Evolutionary conservation across 306 rosid species (phyloP).

Genomic region (Mimosa pudica): DNA sequence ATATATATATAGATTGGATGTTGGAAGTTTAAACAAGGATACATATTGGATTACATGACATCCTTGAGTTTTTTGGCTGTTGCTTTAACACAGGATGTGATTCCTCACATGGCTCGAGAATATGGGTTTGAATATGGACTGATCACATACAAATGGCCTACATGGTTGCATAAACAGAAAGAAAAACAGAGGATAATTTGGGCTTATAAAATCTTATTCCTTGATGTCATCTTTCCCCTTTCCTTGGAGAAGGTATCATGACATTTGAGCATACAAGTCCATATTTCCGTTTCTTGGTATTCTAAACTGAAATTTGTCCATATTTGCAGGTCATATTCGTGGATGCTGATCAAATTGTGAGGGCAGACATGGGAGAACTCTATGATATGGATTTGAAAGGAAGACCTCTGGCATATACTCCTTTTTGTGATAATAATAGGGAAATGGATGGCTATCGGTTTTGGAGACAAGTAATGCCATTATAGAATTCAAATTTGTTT

Average conservation of each 20-base stretch:
- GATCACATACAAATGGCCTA: conserved; percentile 97
- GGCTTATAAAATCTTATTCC: conserved; percentile 98
- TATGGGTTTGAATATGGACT: conserved; percentile 91
- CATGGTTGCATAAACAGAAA: conserved; percentile 99
- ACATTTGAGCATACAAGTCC: conserved; percentile 9
- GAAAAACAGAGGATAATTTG: conserved; percentile 98
- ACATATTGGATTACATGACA: conserved; percentile 24
- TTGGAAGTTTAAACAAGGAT: conserved; percentile 23
- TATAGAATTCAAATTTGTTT: conserved; percentile 29
- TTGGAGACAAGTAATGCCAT: conserved; percentile 88
- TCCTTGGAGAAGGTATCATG: conserved; percentile 90
- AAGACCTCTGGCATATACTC: conserved; percentile 92
- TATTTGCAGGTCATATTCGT: conserved; percentile 91
- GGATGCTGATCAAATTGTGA: conserved; percentile 93
- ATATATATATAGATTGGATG: conserved; percentile 14
- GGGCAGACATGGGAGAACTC: conserved; percentile 98
- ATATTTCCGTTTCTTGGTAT: conserved; percentile 16
- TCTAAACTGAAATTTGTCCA: conserved; percentile 38
- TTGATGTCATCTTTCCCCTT: conserved; percentile 97
- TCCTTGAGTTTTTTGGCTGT: conserved; percentile 32
- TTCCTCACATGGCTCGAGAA: conserved; percentile 92
- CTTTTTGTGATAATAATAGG: conserved; percentile 95
- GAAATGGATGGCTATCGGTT: conserved; percentile 99
- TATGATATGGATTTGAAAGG: conserved; percentile 98
- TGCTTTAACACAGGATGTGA: conserved; percentile 61